Conservation (phyloP, 2,329 filamentous ascomycete species). For the Paraphoma sp. region DNA sequence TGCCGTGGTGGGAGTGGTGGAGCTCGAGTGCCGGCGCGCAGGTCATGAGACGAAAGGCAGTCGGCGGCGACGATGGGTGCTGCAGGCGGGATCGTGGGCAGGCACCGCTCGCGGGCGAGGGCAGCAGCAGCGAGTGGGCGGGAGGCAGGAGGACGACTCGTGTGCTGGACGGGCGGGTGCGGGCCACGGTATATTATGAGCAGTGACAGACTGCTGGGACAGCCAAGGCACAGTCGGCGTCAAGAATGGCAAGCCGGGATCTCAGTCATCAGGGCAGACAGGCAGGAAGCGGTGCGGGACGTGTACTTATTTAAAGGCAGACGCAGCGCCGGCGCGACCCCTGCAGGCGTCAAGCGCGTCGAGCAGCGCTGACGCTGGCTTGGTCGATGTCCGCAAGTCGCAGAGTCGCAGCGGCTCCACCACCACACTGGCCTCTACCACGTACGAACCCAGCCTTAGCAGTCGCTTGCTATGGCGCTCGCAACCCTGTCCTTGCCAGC, state of each 20-base stretch:
- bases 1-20: neutral
- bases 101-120: neutral
- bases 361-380: constrained; percentile 23
- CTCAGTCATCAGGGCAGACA: constrained; percentile 25
- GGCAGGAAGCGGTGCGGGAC: constrained; percentile 16
- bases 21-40: constrained; percentile 8
- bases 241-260: constrained; percentile 25
- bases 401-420: constrained; percentile 26
- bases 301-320: constrained; percentile 32
- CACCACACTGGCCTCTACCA: constrained; percentile 10
- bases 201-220: constrained; percentile 24
- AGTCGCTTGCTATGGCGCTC: constrained; percentile 12
- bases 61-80: constrained; percentile 3
- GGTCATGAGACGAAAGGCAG: constrained; percentile 27
- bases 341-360: constrained; percentile 21
- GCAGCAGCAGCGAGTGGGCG: constrained; percentile 6
- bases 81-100: constrained; percentile 1
- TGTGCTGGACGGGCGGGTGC: constrained; percentile 8
- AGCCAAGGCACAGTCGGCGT: constrained; percentile 8
- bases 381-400: neutral
- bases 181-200: constrained; percentile 24
- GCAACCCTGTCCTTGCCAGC: constrained; percentile 18
- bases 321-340: constrained; percentile 18
- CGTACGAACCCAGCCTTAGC: too few species aligned
- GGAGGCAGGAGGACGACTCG: neutral